A percentile compares a stretch with the other conserved stretches of the same genome.
phyloP scores from a whole-genome alignment of 345 rosid species.

The Eucalyptus tenuipes region DNA sequence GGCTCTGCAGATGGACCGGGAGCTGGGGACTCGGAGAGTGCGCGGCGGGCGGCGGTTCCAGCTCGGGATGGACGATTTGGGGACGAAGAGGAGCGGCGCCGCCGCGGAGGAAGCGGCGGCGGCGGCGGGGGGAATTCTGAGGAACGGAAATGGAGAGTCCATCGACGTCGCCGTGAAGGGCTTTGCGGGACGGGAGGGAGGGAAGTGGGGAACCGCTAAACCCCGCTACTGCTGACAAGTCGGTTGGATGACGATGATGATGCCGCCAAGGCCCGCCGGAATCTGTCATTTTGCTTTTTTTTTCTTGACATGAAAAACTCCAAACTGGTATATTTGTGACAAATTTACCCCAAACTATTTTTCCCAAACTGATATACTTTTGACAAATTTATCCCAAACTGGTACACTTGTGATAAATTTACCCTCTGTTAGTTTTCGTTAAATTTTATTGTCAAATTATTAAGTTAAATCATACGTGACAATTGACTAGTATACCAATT shows the following conservation, averaged over 20 bases:
- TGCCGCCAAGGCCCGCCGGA: background rate
- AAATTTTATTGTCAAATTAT: too few relatives aligned
- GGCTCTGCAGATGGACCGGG: slow-evolving; percentile 1
- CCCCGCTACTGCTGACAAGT: background rate
- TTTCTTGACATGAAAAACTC: too few relatives aligned
- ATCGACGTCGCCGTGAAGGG: slow-evolving; percentile 16
- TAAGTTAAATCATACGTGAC: too few relatives aligned
- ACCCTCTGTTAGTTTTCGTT: too few relatives aligned
- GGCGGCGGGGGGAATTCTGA: slow-evolving; percentile 2
- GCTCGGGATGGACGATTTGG: slow-evolving; percentile 7
- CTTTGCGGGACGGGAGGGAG: background rate
- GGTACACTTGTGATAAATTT: too few relatives aligned
- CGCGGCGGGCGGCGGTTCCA: slow-evolving; percentile 1
- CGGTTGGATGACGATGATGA: background rate
- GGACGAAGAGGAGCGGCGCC: slow-evolving; percentile 10
- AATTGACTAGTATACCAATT: too few relatives aligned
- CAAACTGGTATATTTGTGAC: too few relatives aligned
- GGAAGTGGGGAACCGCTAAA: background rate
- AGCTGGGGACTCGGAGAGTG: slow-evolving; percentile 1
- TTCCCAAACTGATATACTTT: too few relatives aligned
- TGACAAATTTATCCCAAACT: too few relatives aligned
- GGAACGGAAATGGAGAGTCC: background rate
- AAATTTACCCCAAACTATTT: too few relatives aligned
- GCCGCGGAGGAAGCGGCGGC: background rate
- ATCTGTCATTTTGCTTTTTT: background rate